These are phyloP conservation scores for Taiozyma sp. DNA, from an alignment of 1,139 yeast genomes.

Conservation along the genomic window DNA sequence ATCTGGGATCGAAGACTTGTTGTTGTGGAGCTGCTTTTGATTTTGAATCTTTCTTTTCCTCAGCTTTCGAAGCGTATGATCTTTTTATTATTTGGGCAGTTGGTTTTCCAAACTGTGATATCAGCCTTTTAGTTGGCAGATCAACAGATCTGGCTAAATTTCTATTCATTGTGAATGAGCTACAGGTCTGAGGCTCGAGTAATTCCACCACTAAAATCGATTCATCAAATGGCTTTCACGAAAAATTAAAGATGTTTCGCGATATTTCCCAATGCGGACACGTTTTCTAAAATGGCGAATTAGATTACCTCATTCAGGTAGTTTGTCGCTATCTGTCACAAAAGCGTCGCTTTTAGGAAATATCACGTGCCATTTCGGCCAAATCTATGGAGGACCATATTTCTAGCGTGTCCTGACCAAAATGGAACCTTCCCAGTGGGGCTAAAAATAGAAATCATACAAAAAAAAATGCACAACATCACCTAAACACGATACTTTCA, in stretches of 20 bases:
- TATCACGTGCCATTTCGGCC: neutral
- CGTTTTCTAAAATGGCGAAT: neutral
- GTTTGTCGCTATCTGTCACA: neutral
- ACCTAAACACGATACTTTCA: neutral
- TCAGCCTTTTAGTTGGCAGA: neutral
- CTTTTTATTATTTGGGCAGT: neutral
- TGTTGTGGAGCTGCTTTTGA: slow-evolving; percentile 10
- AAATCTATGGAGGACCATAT: neutral
- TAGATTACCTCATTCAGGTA: neutral
- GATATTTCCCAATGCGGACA: neutral
- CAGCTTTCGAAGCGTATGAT: neutral
- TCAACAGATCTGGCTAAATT: neutral
- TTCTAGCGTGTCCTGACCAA: neutral
- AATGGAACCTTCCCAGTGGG: neutral
- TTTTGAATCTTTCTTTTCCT: slow-evolving; percentile 8
- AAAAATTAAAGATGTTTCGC: neutral
- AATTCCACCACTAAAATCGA: neutral
- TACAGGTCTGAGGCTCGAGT: neutral
- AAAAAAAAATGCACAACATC: neutral
- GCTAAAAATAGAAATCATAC: neutral
- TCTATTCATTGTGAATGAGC: neutral
- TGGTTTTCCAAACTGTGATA: neutral
- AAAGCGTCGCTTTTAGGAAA: neutral
- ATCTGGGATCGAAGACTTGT: slow-evolving; percentile 32
- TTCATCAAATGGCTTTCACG: neutral